Evolutionary conservation across 2,329 filamentous ascomycete species (phyloP).

Genomic region (Endoconidiophora laricicola): DNA sequence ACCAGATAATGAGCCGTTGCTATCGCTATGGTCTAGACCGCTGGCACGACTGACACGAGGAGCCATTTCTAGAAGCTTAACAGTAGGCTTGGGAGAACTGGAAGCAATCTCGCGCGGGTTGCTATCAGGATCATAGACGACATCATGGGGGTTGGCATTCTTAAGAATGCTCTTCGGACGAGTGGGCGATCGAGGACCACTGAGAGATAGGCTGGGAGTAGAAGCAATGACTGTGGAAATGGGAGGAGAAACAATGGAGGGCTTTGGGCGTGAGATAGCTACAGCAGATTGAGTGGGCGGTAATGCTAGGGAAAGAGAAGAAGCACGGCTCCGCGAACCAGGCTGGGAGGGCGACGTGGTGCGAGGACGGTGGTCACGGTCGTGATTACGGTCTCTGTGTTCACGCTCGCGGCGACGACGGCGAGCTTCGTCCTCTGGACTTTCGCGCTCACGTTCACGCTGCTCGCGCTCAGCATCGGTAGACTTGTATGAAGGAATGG

Average conservation of each 20-base stretch:
- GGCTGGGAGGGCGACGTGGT: constrained; percentile 19
- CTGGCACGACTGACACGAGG: constrained; percentile 12
- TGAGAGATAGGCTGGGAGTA: background rate
- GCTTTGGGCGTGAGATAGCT: constrained; percentile 2
- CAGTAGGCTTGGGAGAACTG: constrained; percentile 18
- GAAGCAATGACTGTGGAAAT: background rate
- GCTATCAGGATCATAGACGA: constrained; percentile 33
- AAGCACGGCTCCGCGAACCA: constrained; percentile 2
- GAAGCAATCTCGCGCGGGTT: constrained; percentile 26
- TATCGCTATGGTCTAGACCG: constrained; percentile 15
- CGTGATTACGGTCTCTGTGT: constrained; percentile 24
- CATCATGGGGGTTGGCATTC: constrained; percentile 41
- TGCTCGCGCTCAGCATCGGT: background rate
- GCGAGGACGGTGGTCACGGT: constrained; percentile 17
- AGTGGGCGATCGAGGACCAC: constrained; percentile 1
- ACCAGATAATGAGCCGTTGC: constrained; percentile 11
- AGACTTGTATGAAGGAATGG: constrained; percentile 2
- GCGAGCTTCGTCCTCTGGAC: constrained; percentile 19
- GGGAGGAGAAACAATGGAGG: constrained; percentile 6
- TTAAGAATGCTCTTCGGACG: constrained; percentile 43
- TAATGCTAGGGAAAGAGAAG: constrained; percentile 7
- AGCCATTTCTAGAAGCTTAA: background rate
- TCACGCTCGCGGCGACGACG: constrained; percentile 20
- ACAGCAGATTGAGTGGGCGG: background rate
- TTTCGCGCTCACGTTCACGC: constrained; percentile 13